Conservation (phyloP, 106 monocot species). For the Dioscorea zingiberensis region DNA sequence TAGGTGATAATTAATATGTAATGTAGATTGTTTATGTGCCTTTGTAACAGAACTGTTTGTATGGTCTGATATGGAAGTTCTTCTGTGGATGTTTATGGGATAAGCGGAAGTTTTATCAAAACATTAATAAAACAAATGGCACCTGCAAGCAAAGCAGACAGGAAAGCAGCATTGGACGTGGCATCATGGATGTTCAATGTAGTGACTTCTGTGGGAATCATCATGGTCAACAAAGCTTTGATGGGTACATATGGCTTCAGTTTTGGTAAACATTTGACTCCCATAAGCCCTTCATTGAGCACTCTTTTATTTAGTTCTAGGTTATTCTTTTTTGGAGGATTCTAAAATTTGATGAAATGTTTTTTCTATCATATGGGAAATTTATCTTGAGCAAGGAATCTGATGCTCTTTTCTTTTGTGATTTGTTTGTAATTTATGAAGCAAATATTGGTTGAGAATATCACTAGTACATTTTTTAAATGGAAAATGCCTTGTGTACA, state of each 20-base stretch:
- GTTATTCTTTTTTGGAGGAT: no score
- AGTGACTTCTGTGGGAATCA: conserved; percentile 68
- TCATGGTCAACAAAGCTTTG: conserved; percentile 71
- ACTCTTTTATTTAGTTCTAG: neutral
- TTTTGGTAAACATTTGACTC: conserved; percentile 35
- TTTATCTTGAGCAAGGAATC: no score
- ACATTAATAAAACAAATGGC: conserved; percentile 29
- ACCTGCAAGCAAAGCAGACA: conserved; percentile 41
- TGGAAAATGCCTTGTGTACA: no score
- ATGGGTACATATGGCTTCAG: conserved; percentile 68
- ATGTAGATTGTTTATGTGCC: neutral
- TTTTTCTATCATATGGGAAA: no score
- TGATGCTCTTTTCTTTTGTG: no score
- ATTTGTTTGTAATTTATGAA: no score
- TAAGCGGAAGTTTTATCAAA: neutral
- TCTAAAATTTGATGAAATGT: no score
- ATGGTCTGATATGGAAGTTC: neutral
- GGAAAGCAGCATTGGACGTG: conserved; percentile 44
- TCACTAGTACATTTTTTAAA: no score
- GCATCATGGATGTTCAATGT: conserved; percentile 67
- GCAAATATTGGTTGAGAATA: no score
- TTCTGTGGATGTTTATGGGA: neutral
- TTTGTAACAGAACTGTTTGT: neutral
- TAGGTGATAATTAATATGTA: no score
- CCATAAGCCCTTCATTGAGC: neutral